Conservation (phyloP, 805 yeast species). For the Wickerhamiella brachini region DNA sequence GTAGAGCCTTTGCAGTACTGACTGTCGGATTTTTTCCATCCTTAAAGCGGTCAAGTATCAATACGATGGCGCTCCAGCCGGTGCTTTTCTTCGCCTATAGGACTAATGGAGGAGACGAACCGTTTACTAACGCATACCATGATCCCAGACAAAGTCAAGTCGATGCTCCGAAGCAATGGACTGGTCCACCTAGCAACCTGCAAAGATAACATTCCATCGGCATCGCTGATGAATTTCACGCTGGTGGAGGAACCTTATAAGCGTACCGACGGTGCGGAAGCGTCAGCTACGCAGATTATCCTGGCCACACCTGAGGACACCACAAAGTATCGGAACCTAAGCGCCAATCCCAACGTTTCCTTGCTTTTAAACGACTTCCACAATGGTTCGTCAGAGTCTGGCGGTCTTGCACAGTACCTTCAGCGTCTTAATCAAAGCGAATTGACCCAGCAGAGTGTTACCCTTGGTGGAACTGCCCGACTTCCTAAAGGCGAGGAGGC, state of each 20-base stretch:
- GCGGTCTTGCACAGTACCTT: constrained; percentile 41
- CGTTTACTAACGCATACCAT: neutral
- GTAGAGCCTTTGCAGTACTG: constrained; percentile 21
- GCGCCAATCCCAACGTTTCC: constrained; percentile 62
- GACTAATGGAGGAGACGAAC: too few relatives aligned
- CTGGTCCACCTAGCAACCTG: constrained; percentile 74
- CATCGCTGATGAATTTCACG: constrained; percentile 82
- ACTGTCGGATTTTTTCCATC: neutral
- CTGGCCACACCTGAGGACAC: constrained; percentile 62
- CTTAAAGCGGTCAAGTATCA: too few relatives aligned
- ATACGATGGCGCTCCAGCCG: too few relatives aligned
- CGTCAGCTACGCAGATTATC: constrained; percentile 33
- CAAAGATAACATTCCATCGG: constrained; percentile 62
- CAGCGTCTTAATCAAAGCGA: constrained; percentile 70
- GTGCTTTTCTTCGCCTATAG: too few relatives aligned
- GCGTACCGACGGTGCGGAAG: neutral
- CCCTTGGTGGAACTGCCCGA: constrained; percentile 58
- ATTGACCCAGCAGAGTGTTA: constrained; percentile 66
- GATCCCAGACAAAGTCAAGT: constrained; percentile 10
- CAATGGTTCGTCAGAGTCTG: constrained; percentile 10
- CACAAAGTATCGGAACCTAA: constrained; percentile 58
- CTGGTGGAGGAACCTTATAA: constrained; percentile 26
- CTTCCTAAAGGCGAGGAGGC: constrained; percentile 38
- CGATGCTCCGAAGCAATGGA: constrained; percentile 13
- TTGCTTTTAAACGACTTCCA: constrained; percentile 81